Base-by-base conservation (phyloP, 2,329 filamentous ascomycete species). In the Rhytidhysteron rufulum region DNA sequence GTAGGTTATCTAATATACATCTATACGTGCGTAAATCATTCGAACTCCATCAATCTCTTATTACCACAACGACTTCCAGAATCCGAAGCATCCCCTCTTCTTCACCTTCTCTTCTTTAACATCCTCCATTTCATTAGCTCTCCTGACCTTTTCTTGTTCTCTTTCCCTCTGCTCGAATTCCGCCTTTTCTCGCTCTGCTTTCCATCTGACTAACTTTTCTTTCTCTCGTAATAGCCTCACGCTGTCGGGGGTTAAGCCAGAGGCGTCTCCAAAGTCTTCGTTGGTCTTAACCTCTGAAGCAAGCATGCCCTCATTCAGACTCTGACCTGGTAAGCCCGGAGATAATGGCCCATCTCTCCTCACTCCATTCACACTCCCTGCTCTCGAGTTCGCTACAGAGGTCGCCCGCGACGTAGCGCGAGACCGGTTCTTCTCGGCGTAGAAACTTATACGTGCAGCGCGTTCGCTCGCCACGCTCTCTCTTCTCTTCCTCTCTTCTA, bases 71-170 rank as follows among this genome's bases (percentile, higher is more conserved):
- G 30, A 29, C 37, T 41, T 15, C 7, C 39, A 41, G 9, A 38
- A 25, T 18, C 37, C 43, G 34, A 34, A 44, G 31, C 40, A 42
- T 4, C 46, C 40, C 35, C 38, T 42, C 34, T 17, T 37, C 22
- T 29, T 42, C 43, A 57, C 54, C 41, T 62, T 60, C 19, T 55
- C 59, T 13, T 53, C 43, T 33, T 48, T 44, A 4, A 61, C 56
- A 16, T 54, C 41, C 40, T 59, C 56, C 22, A 42, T 47, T 19
- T 49, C 52, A 27, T 51, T 45, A 16, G 19, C 20, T n/a, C 31
- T 4, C 29, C 39, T 31, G 29, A 35, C 36, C 41, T 48, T 31
- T 45, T 44, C 31, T 58, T 18, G 34, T 6, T 35, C 40, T 33
- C 33, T 37, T 35, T 44, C 47, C 3, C 40, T 49, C 33, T 45